These are phyloP conservation scores for Spathaspora sp. DNA, from an alignment of 805 yeast species.

Conservation along the genomic window DNA sequence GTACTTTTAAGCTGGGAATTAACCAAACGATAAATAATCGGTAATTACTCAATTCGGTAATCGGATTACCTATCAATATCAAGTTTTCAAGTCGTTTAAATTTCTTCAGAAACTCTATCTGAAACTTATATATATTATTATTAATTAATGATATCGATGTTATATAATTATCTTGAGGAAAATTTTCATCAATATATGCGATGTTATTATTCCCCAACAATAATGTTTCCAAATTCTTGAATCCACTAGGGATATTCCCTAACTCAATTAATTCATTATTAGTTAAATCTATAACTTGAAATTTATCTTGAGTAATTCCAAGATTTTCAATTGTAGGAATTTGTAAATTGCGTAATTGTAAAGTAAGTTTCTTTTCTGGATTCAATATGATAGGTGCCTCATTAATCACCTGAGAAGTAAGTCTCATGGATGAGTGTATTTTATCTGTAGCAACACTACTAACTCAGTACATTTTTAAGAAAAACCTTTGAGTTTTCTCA, in stretches of 20 bases:
- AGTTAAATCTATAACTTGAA: constrained; percentile 66
- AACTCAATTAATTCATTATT: constrained; percentile 66
- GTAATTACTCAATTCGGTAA: constrained; percentile 49
- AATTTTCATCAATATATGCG: constrained; percentile 27
- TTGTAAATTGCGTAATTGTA: constrained; percentile 31
- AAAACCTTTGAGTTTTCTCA: background rate
- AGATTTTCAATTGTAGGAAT: constrained; percentile 35
- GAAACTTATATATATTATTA: constrained; percentile 47
- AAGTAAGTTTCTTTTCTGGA: constrained; percentile 32
- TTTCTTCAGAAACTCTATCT: constrained; percentile 26
- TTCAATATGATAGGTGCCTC: constrained; percentile 29
- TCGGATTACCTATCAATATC: constrained; percentile 56
- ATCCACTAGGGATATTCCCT: constrained; percentile 36
- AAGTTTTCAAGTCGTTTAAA: constrained; percentile 46
- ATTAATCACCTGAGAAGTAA: constrained; percentile 28
- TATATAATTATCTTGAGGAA: constrained; percentile 32
- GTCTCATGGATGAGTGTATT: constrained; percentile 30
- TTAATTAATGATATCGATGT: constrained; percentile 48
- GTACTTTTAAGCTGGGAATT: constrained; percentile 56
- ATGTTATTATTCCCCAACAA: constrained; percentile 65
- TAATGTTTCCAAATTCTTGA: constrained; percentile 45
- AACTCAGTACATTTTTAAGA: background rate
- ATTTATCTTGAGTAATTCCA: constrained; percentile 24
- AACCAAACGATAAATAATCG: constrained; percentile 57
- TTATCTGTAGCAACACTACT: background rate